Evolutionary conservation across 495 filamentous ascomycete species (phyloP), one percentile per base, ranked within the genome.

Genomic region (Aspergillus mulundensis): DNA sequence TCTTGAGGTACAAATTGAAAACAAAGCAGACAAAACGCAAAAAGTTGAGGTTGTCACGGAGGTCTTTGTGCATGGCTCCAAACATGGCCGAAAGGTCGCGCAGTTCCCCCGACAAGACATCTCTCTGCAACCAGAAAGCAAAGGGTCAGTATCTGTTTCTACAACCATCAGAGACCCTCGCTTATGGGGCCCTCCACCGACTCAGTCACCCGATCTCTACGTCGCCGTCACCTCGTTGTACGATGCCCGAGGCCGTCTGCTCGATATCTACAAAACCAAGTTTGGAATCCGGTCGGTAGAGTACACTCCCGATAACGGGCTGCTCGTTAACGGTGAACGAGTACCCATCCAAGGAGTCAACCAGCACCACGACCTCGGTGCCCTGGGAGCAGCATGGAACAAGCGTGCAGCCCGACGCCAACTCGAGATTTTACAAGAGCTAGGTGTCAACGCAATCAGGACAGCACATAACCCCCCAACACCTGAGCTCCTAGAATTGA

Each of bases 391-490:
- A 6, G 53, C 53, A 1, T 46, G 38, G 18, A 46, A 55, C 25
- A n/a, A 16, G 6, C 42, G 42, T n/a, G 53, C 53, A 2, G 25
- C 43, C 0, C 23, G 48, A 39, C 53, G 53, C 1, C 53, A 55
- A 25, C 12, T 55, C 3, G 42, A 55, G 19, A 32, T 47, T 0
- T 42, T 55, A 7, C 32, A 23, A 7, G 53, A 55, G 4, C n/a
- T 55, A 3, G 53, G 53, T 2, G 19, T 16, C 28, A 55, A 55
- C 21, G 53, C 53, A 7, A 55, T 55, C 43, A 5, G 53, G n/a
- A 55, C 38, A 42, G 28, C 53, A 8, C 53, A 55, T 19, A 55
- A 55, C 30, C 53, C 53, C 1, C 53, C 53, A 5, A n/a, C 53
- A 6, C 43, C 53, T 12, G 53, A 55, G 28, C 43, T 55, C 11